Base-by-base conservation (phyloP, 2,329 filamentous ascomycete genomes). In the Daldinia sp. region DNA sequence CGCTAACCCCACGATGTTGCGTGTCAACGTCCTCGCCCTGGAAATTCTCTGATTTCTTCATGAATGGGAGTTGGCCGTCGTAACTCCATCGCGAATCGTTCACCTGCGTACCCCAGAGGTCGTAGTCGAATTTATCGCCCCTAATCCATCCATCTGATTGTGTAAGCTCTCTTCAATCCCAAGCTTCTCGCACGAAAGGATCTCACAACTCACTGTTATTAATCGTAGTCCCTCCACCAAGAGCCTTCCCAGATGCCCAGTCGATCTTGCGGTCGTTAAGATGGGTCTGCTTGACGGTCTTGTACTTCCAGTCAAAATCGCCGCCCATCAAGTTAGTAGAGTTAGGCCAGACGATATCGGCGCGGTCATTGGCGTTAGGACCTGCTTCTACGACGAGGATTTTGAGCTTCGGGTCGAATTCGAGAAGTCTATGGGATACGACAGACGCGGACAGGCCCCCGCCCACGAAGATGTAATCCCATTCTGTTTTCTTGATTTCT, bases 61-160 rank as follows among this genome's bases (percentile, higher is more conserved):
- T 76, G 61, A 79, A 83, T 1, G 76, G 77, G 8, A 79, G 73
- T 41, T 80, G 72, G n/a, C 73, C 72, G 0, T 77, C 70, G 37
- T 77, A 79, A 43, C 72, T 74, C 76, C 80, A 83, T 3, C 71
- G 64, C 1, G 70, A 21, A 58, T 83, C 79, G 25, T 47, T 4
- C 35, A 66, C 41, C 48, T 63, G n/a, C 47, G 63, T 5, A 1
- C 77, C 79, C 81, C 79, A 82, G 43, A 74, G 71, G 48, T 82
- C 74, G 63, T 78, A 82, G 61, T 81, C 79, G 15, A 70, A 69
- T 9, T 70, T 71, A 17, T 75, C 74, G 2, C 79, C 79, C 30
- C 79, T 75, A n/a, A 77, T 75, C 71, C 80, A 78, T 6, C 65
- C 71, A 6, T 69, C 73, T 65, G 23, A 15, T 25, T 9, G 11